Percentiles rank a stretch among this genome's conserved stretches.
These are phyloP conservation scores for Pyrenochaeta sp. DNA, from an alignment of 2,329 filamentous ascomycete species.

Conservation along the genomic window DNA sequence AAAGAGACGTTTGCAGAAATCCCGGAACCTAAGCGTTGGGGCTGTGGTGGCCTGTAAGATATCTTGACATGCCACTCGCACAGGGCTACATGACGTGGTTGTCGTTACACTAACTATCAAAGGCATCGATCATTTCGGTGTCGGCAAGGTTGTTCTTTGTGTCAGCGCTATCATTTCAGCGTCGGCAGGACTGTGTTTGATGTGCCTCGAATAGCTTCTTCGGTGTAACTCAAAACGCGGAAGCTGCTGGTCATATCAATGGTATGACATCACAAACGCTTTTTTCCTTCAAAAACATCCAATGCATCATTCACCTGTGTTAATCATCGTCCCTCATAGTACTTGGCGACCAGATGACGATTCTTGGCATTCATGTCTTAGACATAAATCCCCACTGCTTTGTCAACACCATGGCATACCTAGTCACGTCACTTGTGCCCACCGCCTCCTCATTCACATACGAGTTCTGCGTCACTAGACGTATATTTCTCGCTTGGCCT, in stretches of 20 bases:
- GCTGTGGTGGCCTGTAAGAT: no score
- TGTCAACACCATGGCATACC: not conserved
- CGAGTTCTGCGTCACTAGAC: not conserved
- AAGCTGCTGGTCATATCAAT: not conserved
- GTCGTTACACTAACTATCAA: no score
- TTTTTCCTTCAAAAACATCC: not conserved
- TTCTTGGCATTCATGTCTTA: not conserved
- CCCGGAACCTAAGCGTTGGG: no score
- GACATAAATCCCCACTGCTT: not conserved
- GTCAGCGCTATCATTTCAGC: no score
- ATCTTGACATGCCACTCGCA: no score
- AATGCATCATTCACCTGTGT: not conserved
- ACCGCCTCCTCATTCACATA: not conserved
- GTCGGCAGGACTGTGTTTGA: not conserved
- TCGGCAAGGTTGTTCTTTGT: no score
- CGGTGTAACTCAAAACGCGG: not conserved
- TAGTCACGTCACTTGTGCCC: not conserved
- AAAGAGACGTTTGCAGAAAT: no score
- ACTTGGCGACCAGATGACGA: not conserved
- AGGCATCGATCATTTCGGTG: no score
- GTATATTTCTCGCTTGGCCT: not conserved
- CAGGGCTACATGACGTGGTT: no score
- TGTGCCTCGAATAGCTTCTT: not conserved
- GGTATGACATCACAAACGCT: not conserved
- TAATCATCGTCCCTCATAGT: not conserved